phyloP scores from a whole-genome alignment of 2,329 filamentous ascomycete genomes.

The Penicillium fuscoglaucum region DNA sequence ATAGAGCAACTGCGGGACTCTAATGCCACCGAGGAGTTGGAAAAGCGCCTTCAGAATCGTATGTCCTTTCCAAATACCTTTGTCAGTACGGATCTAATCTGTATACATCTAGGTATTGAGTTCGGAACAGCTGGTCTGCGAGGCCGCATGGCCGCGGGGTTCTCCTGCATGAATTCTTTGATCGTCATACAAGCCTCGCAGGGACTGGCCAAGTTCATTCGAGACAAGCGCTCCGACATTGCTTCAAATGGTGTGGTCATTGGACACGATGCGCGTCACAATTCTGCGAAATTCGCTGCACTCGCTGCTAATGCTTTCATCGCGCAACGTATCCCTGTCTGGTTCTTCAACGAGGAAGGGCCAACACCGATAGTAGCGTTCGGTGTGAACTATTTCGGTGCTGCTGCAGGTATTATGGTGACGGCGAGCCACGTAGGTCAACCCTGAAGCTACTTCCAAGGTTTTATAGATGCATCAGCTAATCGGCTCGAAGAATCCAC shows the following conservation, averaged over 20 bases:
- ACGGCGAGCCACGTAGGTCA: conserved; percentile 59
- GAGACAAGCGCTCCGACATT: conserved; percentile 46
- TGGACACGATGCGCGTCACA: conserved; percentile 63
- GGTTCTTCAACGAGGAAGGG: conserved; percentile 57
- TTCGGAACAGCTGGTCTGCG: conserved; percentile 65
- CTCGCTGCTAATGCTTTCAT: conserved; percentile 62
- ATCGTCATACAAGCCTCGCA: conserved; percentile 65
- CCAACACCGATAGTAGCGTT: conserved; percentile 66
- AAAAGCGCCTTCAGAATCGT: conserved; percentile 55
- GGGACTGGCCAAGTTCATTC: conserved; percentile 62
- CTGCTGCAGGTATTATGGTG: conserved; percentile 64
- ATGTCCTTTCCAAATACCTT: conserved; percentile 14
- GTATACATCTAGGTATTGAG: conserved; percentile 49
- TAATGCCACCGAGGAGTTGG: conserved; percentile 50
- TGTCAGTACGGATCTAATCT: conserved; percentile 7
- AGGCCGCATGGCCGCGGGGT: conserved; percentile 66
- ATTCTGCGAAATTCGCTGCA: conserved; percentile 61
- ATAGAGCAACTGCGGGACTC: conserved; percentile 54
- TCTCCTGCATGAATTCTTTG: conserved; percentile 60
- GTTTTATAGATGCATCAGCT: conserved; percentile 8
- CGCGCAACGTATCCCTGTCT: conserved; percentile 58
- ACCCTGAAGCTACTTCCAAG: background rate
- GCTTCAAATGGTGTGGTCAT: conserved; percentile 56
- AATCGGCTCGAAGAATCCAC: conserved; percentile 52
- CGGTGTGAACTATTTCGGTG: conserved; percentile 54